These are phyloP conservation scores for Paxillus involutus DNA, from an alignment of 768 basidiomycete species.

Conservation along the genomic window DNA sequence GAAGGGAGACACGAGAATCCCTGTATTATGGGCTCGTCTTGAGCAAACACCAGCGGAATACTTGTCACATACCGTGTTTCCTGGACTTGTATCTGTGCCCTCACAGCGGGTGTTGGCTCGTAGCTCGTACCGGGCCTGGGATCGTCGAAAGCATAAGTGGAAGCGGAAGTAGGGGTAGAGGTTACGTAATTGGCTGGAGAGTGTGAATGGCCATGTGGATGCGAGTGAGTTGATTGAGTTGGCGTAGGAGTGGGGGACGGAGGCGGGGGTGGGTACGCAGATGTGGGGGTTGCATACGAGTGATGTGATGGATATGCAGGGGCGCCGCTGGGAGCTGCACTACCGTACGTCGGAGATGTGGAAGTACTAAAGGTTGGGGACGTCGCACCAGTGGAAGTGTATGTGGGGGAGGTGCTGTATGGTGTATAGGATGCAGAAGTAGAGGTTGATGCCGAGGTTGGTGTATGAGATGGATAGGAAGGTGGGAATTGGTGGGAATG, in stretches of 20 bases:
- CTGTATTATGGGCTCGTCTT: slow-evolving; percentile 14
- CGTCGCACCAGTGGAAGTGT: slow-evolving; percentile 13
- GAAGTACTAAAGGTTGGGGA: slow-evolving; percentile 25
- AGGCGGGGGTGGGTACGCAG: slow-evolving; percentile 27
- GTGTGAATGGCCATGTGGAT: slow-evolving; percentile 13
- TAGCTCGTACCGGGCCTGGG: slow-evolving; percentile 16
- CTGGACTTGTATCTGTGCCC: slow-evolving; percentile 20
- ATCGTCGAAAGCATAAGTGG: slow-evolving; percentile 22
- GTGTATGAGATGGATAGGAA: slow-evolving; percentile 8
- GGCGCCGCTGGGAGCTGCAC: slow-evolving; percentile 9
- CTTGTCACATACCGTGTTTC: slow-evolving; percentile 22
- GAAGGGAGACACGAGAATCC: slow-evolving; percentile 19
- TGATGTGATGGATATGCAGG: slow-evolving; percentile 18
- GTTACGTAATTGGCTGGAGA: slow-evolving; percentile 22
- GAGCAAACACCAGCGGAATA: background rate
- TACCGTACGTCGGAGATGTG: slow-evolving; percentile 18
- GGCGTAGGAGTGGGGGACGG: slow-evolving; percentile 32
- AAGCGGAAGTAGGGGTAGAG: slow-evolving; percentile 16
- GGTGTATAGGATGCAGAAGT: slow-evolving; percentile 16
- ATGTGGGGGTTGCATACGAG: slow-evolving; percentile 24
- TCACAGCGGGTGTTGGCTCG: slow-evolving; percentile 14
- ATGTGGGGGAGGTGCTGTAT: slow-evolving; percentile 20
- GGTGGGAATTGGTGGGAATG: slow-evolving; percentile 9
- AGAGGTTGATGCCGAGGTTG: slow-evolving; percentile 16
- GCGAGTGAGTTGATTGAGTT: slow-evolving; percentile 23